Conservation (phyloP, 768 basidiomycete genomes). For the Tubosaeta sp. region DNA sequence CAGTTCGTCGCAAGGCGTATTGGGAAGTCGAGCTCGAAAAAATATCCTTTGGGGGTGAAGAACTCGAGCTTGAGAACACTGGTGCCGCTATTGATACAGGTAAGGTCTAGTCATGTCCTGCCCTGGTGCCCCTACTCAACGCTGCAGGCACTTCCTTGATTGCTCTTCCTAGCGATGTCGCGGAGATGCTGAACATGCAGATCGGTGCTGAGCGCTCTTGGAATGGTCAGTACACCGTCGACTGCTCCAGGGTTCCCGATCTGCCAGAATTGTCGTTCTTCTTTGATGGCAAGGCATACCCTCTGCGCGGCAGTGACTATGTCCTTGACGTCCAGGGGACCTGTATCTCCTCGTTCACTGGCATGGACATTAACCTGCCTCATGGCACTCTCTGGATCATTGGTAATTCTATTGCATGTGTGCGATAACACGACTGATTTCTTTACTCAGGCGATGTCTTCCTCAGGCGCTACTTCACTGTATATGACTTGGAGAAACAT, state of each 20-base stretch:
- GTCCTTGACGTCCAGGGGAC: conserved; percentile 86
- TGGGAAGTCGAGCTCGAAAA: conserved; percentile 97
- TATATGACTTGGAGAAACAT: conserved; percentile 74
- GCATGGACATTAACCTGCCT: conserved; percentile 83
- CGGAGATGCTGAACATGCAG: conserved; percentile 94
- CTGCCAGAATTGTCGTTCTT: conserved; percentile 83
- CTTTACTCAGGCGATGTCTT: conserved; percentile 68
- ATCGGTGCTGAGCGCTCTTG: conserved; percentile 93
- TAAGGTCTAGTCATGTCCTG: conserved; percentile 25
- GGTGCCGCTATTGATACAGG: conserved; percentile 92
- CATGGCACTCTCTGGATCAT: conserved; percentile 85
- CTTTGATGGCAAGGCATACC: conserved; percentile 77
- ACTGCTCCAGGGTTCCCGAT: conserved; percentile 77
- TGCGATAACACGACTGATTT: conserved; percentile 4
- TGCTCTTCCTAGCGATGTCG: conserved; percentile 88
- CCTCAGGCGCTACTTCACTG: conserved; percentile 88
- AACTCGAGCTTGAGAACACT: conserved; percentile 87
- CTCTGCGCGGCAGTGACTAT: conserved; percentile 82
- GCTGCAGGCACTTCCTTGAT: conserved; percentile 83
- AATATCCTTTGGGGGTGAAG: conserved; percentile 81
- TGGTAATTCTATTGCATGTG: conserved; percentile 40
- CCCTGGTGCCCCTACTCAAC: conserved; percentile 2
- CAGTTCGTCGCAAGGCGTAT: conserved; percentile 92
- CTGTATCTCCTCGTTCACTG: conserved; percentile 92
- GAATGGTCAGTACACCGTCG: conserved; percentile 94